Evolutionary conservation across 805 yeast genomes (phyloP).

Genomic region (Isabelozyma pseudorhagii): DNA sequence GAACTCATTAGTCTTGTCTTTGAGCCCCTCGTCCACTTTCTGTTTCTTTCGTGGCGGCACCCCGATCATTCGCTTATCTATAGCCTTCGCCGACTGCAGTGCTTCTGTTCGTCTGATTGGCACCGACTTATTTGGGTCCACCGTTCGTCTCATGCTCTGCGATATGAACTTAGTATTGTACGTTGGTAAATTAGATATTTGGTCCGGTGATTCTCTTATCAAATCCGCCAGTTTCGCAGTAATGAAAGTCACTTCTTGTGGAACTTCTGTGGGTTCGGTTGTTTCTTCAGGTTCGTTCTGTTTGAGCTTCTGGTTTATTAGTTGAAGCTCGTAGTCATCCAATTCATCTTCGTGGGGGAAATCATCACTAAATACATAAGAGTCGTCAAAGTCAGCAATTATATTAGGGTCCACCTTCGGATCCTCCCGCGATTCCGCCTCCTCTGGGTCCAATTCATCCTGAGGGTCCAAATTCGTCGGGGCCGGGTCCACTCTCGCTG

Average conservation of each 20-base stretch:
- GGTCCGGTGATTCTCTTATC: conserved; percentile 40
- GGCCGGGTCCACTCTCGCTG: neutral
- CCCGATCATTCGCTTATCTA: conserved; percentile 26
- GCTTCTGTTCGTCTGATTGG: conserved; percentile 48
- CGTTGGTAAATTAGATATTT: conserved; percentile 51
- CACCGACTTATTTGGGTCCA: conserved; percentile 66
- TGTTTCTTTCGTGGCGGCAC: conserved; percentile 22
- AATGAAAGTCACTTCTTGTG: conserved; percentile 43
- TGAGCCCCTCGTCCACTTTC: neutral
- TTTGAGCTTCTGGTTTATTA: conserved; percentile 13
- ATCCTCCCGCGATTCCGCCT: too few species aligned
- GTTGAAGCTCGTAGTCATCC: conserved; percentile 22
- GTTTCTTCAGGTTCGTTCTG: conserved; percentile 1
- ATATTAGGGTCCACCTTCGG: neutral
- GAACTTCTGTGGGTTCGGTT: conserved; percentile 4
- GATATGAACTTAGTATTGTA: conserved; percentile 51
- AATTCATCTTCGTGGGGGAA: conserved; percentile 21
- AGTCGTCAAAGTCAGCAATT: conserved; percentile 37
- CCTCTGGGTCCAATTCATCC: too few species aligned
- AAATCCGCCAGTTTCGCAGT: conserved; percentile 64
- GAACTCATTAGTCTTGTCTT: neutral
- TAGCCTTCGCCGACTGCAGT: neutral
- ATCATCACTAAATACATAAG: conserved; percentile 40
- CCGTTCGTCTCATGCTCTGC: conserved; percentile 48
- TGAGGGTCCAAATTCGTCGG: too few species aligned